Evolutionary conservation across 345 rosid genomes (phyloP), one percentile per base, ranked within the genome.

Genomic region (Hibiscus syriacus): DNA sequence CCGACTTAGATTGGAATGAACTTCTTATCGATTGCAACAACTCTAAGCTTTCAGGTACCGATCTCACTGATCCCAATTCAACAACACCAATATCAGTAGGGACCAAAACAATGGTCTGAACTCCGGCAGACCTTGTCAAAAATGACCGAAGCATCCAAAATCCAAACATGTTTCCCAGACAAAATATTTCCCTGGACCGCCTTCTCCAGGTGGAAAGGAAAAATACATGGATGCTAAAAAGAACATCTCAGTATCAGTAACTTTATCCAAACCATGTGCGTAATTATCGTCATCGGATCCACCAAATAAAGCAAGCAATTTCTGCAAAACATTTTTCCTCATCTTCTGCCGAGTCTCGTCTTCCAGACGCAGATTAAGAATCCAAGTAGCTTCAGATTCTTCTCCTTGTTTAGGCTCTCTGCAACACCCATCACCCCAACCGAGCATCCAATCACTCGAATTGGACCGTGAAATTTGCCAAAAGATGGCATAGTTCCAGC

Each of bases 351-450:
- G 85, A n/a, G 76, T 70, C 76, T 84, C 92, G 14, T 84, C 85
- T 73, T 90, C 84, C 30, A 70, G 74, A 49, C 75, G 79, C 12
- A 69, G 57, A 68, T 70, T 76, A 46, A 69, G 81, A 64, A 73
- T 70, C 22, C 77, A 70, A 6, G 73, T 49, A 32, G 74, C 66
- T 65, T 81, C 88, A 5, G 86, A 84, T 70, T 84, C 93, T 65
- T 93, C 98, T 38, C 83, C 88, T 2, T 81, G 85, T 49, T 74
- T 80, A 3, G 98, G 97, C 81, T 93, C 98, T 50, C 98, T 72
- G 66, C 97, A 90, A 45, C 83, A 90, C 71, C 98, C 97, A 67
- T 93, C 98, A 41, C 94, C 98, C 98, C 98, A 93, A n/a, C 96
- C 92, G n/a, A 93, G 73, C 29, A 90, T 89, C 81, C 81, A 83